Base-by-base conservation (phyloP, 2,329 filamentous ascomycete genomes). In the Cadophora luteo-olivacea region DNA sequence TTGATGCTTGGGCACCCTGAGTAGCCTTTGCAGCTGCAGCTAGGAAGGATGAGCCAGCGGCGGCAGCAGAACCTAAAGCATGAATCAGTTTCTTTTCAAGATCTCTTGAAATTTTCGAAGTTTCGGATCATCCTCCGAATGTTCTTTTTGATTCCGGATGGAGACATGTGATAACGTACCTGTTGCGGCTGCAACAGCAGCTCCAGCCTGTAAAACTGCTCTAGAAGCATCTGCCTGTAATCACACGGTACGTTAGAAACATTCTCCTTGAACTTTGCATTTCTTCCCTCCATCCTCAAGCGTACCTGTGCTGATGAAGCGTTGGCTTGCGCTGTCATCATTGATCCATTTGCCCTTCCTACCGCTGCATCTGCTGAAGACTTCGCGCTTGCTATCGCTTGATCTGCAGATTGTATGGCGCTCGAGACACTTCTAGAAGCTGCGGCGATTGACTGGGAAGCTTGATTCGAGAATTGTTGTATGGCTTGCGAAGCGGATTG, bases 111-210 rank as follows among this genome's bases (percentile, higher is more conserved):
- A 6, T 36, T 4, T 3, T 3, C 4, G n/a, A 49, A 45, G 22
- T 25, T 45, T 45, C 33, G 11, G 1, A 3, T 16, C 22, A 45
- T 45, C 41, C 8, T 38, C 36, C 36, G 7, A 2, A 11, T 38
- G 36, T 38, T 14, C 3, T 29, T 29, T 29, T 38, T 38, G 36
- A 38, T 38, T n/a, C 7, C 12, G 32, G 48, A 24, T n/a, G 5
- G 6, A 16, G 22, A 64, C 45, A 62, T 12, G 2, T 5, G 3
- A 33, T 52, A n/a, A 67, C 70, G 9, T 70, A 75, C 75, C 75
- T 64, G 74, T 77, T 29, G 75, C 75, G 1, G 75, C 74, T 51
- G 75, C 74, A 24, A 76, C 72, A 2, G 73, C 73, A 41, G 75
- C 75, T 61, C 72, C 71, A 52, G 74, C 73, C 67, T 76, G 74